Evolutionary conservation across 345 rosid species (phyloP).

Genomic region (Linum lewisii): DNA sequence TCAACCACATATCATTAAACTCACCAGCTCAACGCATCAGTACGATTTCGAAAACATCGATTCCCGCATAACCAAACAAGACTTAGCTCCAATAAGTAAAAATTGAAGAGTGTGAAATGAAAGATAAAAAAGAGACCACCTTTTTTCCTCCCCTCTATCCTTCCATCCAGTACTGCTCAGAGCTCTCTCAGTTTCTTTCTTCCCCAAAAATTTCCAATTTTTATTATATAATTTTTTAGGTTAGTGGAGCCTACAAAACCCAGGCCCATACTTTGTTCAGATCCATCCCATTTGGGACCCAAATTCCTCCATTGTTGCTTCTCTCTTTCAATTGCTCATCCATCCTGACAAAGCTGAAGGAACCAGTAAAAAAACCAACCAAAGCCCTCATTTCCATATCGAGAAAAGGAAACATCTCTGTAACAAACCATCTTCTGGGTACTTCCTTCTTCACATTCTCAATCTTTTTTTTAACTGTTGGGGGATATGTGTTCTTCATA

Average conservation of each 20-base stretch:
- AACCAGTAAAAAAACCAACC: neutral
- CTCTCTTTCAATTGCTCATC: slow-evolving; percentile 6
- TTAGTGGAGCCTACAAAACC: slow-evolving; percentile 34
- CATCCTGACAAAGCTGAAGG: slow-evolving; percentile 2
- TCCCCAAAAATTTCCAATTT: too few relatives aligned
- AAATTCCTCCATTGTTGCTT: slow-evolving; percentile 7
- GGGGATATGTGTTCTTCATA: slow-evolving; percentile 8
- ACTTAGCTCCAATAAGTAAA: too few relatives aligned
- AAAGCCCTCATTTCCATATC: neutral
- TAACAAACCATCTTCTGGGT: slow-evolving; percentile 8
- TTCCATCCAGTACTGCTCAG: neutral
- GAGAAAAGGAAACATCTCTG: slow-evolving; percentile 12
- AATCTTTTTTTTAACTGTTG: neutral
- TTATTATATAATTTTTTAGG: too few relatives aligned
- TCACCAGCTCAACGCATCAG: too few relatives aligned
- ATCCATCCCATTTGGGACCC: slow-evolving; percentile 38
- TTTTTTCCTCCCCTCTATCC: too few relatives aligned
- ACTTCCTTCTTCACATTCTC: slow-evolving; percentile 4
- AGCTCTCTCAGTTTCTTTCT: too few relatives aligned
- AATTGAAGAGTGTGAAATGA: neutral
- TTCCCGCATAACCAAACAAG: too few relatives aligned
- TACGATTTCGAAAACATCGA: too few relatives aligned
- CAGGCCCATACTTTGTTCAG: slow-evolving; percentile 34
- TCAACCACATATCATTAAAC: too few relatives aligned
- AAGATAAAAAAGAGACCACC: too few relatives aligned